These are phyloP conservation scores for Sarocladiaceae sp. DNA, from an alignment of 2,329 filamentous ascomycete genomes.

Conservation along the genomic window DNA sequence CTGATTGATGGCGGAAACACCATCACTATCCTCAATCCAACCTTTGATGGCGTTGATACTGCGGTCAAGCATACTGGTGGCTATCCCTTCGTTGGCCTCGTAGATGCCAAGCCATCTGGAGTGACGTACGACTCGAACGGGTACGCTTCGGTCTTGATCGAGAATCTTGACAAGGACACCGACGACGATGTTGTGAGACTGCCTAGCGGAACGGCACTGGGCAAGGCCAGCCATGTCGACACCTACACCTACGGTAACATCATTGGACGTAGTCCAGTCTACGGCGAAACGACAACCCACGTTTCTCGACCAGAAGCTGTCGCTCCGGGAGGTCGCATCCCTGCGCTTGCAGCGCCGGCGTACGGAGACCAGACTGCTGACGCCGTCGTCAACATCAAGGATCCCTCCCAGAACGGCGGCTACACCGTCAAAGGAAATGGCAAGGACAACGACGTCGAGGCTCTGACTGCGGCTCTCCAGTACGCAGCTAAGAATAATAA, in stretches of 20 bases:
- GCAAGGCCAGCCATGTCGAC: conserved; percentile 25
- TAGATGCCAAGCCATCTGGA: conserved; percentile 37
- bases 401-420: conserved; percentile 26
- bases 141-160: conserved; percentile 37
- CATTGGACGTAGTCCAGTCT: conserved; percentile 33
- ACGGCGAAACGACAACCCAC: conserved; percentile 27
- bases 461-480: conserved; percentile 18
- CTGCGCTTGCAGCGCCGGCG: conserved; percentile 32
- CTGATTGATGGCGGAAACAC: conserved; percentile 28
- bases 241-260: conserved; percentile 40
- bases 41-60: conserved; percentile 81
- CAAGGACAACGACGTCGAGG: conserved; percentile 21
- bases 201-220: conserved; percentile 26
- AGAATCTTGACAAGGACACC: conserved; percentile 38
- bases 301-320: conserved; percentile 27
- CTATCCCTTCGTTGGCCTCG: conserved; percentile 34
- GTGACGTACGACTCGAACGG: conserved; percentile 31
- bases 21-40: conserved; percentile 98
- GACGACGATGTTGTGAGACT: conserved; percentile 29
- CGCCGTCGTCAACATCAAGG: conserved; percentile 31
- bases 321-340: conserved; percentile 32
- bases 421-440: conserved; percentile 43
- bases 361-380: conserved; percentile 28
- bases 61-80: conserved; percentile 32
- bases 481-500: conserved; percentile 14